phyloP scores from a whole-genome alignment of 805 yeast genomes.

The Barnettozyma populi region DNA sequence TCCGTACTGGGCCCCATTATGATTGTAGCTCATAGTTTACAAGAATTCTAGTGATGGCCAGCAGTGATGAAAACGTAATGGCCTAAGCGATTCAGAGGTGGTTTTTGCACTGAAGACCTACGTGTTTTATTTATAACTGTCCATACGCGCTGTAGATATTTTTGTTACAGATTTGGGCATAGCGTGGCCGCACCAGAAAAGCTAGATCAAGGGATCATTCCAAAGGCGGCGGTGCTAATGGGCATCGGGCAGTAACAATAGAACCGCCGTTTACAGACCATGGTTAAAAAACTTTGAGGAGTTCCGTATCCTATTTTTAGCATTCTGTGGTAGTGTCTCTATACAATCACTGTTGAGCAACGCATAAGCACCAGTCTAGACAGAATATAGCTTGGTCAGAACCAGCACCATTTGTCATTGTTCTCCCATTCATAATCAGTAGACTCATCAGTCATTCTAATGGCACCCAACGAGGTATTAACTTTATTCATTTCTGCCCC shows the following conservation, averaged over 20 bases:
- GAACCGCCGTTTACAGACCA: background rate
- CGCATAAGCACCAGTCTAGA: background rate
- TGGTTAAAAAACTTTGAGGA: background rate
- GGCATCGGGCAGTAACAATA: background rate
- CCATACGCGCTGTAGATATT: background rate
- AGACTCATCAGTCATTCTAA: conserved; percentile 27
- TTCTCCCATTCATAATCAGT: conserved; percentile 33
- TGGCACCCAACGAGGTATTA: conserved; percentile 36
- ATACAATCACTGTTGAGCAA: background rate
- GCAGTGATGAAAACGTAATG: background rate
- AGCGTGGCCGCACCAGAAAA: background rate
- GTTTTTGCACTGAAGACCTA: background rate
- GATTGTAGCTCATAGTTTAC: conserved; percentile 12
- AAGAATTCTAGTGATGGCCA: background rate
- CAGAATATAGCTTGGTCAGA: conserved; percentile 20
- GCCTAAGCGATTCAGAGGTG: background rate
- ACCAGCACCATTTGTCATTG: conserved; percentile 47
- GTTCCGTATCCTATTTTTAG: background rate
- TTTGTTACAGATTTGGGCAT: background rate
- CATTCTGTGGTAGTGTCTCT: background rate
- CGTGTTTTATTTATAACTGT: background rate
- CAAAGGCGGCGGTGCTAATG: background rate
- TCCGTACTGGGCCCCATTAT: conserved; percentile 6
- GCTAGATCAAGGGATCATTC: background rate
- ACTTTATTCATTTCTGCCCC: conserved; percentile 23